Conservation (phyloP, 441 rosid genomes). For the Breynia disticha region DNA sequence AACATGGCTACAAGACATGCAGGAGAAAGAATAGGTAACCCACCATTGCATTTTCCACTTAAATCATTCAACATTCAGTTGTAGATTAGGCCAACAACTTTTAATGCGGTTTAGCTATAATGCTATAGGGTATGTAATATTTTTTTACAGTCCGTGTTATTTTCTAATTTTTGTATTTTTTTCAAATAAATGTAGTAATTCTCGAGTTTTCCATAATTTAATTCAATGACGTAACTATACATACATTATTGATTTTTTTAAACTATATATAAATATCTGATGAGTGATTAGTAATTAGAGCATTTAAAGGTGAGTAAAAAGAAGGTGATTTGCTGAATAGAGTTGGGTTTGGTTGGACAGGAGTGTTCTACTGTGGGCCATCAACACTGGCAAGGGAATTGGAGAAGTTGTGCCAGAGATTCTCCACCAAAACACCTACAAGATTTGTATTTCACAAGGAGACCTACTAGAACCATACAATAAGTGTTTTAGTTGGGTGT, state of each 20-base stretch:
- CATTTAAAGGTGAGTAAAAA: no score
- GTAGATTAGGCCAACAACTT: slow-evolving; percentile 8
- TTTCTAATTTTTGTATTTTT: no score
- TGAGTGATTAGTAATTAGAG: no score
- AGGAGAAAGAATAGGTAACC: slow-evolving; percentile 34
- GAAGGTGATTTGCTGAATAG: no score
- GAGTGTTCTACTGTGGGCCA: slow-evolving; percentile 51
- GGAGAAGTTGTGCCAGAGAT: slow-evolving; percentile 39
- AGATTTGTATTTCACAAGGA: slow-evolving; percentile 55
- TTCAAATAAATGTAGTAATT: no score
- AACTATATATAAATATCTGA: no score
- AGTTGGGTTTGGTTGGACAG: slow-evolving; percentile 14
- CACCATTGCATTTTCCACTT: neutral
- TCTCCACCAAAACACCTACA: slow-evolving; percentile 36
- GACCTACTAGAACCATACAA: slow-evolving; percentile 24
- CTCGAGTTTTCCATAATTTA: no score
- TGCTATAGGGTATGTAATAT: no score
- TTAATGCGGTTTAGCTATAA: neutral
- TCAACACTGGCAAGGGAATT: slow-evolving; percentile 31
- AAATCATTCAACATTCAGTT: neutral
- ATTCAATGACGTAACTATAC: no score
- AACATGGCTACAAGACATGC: slow-evolving; percentile 31
- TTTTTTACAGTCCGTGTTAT: no score
- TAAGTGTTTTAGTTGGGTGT: neutral
- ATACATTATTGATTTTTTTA: no score